Evolutionary conservation across 306 rosid species (phyloP).

Genomic region (Glycyrrhiza uralensis): DNA sequence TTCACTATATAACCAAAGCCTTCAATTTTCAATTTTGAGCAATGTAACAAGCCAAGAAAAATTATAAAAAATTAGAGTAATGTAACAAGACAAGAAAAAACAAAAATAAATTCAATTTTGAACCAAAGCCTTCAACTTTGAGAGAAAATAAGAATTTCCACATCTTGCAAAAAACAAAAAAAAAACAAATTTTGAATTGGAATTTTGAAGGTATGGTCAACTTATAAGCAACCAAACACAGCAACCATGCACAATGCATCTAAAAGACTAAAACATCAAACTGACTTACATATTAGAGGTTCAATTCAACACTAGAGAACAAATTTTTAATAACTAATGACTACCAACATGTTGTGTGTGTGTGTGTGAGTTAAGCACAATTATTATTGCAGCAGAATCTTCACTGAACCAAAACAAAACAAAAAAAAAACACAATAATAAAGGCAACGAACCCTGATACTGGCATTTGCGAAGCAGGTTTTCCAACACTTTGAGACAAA

Average conservation of each 20-base stretch:
- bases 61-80: too few relatives aligned
- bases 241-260: not conserved
- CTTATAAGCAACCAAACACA: not conserved
- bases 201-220: not conserved
- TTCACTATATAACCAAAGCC: not conserved
- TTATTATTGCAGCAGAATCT: not conserved
- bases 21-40: too few relatives aligned
- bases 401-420: not conserved
- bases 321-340: not conserved
- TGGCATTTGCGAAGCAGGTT: constrained; percentile 78
- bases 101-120: too few relatives aligned
- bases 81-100: too few relatives aligned
- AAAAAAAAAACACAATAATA: not conserved
- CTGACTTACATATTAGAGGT: not conserved
- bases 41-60: too few relatives aligned
- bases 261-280: not conserved
- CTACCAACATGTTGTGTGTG: not conserved
- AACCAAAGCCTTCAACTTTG: constrained; percentile 1
- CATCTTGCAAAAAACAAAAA: not conserved
- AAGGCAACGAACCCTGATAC: constrained; percentile 62
- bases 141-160: not conserved
- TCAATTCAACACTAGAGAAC: not conserved
- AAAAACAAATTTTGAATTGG: not conserved
- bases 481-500: constrained; percentile 75
- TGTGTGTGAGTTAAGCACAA: not conserved